These are phyloP conservation scores for Plasmodium gaboni DNA, from an alignment of 169 alveolate species.

Conservation along the genomic window DNA sequence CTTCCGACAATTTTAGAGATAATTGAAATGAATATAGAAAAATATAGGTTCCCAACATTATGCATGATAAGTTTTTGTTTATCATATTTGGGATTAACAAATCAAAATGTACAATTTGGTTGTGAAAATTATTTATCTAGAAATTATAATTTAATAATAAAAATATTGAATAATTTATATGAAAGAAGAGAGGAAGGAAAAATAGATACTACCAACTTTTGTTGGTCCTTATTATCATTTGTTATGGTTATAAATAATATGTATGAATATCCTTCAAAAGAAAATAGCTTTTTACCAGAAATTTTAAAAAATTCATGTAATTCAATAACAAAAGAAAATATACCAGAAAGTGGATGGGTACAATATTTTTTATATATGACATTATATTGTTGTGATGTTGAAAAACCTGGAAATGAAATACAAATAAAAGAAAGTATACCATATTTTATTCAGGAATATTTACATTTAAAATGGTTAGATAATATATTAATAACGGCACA, in stretches of 20 bases:
- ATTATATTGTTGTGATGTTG: conserved; percentile 89
- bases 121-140: conserved; percentile 39
- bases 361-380: conserved; percentile 86
- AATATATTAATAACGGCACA: conserved; percentile 86
- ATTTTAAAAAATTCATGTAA: conserved; percentile 73
- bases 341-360: conserved; percentile 89
- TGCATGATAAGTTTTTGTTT: conserved; percentile 81
- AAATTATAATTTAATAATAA: conserved; percentile 38
- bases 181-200: conserved; percentile 66
- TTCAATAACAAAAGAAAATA: conserved; percentile 80
- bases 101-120: conserved; percentile 79
- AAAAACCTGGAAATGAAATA: conserved; percentile 84
- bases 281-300: conserved; percentile 75
- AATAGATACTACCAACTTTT: conserved; percentile 80
- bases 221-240: conserved; percentile 85
- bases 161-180: conserved; percentile 28
- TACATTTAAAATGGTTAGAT: conserved; percentile 89
- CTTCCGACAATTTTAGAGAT: conserved; percentile 82
- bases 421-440: conserved; percentile 87
- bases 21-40: conserved; percentile 80
- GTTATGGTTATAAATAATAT: conserved; percentile 79
- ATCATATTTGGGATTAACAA: conserved; percentile 81
- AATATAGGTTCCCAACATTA: conserved; percentile 79
- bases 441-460: conserved; percentile 83
- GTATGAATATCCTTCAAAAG: conserved; percentile 81